Evolutionary conservation across 2,329 filamentous ascomycete species (phyloP).

Genomic region (Botrytis fabae): DNA sequence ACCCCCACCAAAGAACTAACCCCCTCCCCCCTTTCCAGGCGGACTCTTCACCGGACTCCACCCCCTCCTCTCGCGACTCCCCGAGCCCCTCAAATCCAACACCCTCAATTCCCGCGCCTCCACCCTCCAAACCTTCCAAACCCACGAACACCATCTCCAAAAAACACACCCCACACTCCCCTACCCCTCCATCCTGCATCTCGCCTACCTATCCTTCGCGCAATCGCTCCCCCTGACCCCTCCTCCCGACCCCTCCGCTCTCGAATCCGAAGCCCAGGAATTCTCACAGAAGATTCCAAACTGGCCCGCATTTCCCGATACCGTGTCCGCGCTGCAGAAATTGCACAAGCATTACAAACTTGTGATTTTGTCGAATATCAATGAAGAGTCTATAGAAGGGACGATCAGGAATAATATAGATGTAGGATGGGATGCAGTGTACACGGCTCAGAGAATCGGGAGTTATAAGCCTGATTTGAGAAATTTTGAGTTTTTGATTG

Average conservation of each 20-base stretch:
- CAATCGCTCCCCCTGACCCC: constrained; percentile 47
- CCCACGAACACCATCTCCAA: constrained; percentile 41
- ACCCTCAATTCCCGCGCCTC: constrained; percentile 12
- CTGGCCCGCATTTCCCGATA: neutral
- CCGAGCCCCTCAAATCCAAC: neutral
- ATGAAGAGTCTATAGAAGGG: neutral
- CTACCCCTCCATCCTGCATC: neutral
- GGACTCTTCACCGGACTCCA: constrained; percentile 25
- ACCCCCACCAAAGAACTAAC: too few relatives aligned
- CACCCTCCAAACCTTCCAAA: constrained; percentile 24
- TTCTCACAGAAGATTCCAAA: neutral
- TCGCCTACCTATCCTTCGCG: neutral
- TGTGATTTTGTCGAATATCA: neutral
- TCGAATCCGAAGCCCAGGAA: neutral
- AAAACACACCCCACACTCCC: constrained; percentile 43
- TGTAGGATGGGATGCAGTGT: constrained; percentile 57
- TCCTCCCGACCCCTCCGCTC: constrained; percentile 45
- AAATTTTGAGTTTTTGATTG: too few relatives aligned
- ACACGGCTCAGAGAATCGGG: constrained; percentile 52
- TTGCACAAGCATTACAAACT: neutral
- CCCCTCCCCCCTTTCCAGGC: neutral
- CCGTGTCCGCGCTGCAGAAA: neutral
- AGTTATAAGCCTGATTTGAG: too few relatives aligned
- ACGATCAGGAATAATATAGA: constrained; percentile 35
- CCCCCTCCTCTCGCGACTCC: constrained; percentile 24